A percentile compares a stretch with the other conserved stretches of the same genome.
Conservation (phyloP, 148 eudicot genomes). For the Camellia sinensis region DNA sequence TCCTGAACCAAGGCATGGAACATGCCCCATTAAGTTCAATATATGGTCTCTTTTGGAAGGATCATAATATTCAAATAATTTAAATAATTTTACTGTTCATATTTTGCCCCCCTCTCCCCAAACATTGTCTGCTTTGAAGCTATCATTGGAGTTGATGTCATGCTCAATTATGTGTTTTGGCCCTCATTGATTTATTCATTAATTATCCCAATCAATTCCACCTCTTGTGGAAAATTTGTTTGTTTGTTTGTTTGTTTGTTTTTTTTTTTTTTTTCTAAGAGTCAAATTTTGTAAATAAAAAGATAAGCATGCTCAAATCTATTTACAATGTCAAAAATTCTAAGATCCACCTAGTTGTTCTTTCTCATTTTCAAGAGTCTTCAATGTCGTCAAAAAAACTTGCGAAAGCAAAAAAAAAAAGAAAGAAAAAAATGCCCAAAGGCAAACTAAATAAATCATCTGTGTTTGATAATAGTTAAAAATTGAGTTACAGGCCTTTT, state of each 20-base stretch:
- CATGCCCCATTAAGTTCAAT: constrained; percentile 25
- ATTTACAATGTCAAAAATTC: constrained; percentile 3
- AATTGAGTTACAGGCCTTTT: neutral
- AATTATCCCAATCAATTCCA: constrained; percentile 9
- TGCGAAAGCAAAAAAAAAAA: no score
- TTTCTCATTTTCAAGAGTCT: constrained; percentile 4
- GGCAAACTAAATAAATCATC: neutral
- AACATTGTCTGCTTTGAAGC: constrained; percentile 14
- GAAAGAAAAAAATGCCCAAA: neutral
- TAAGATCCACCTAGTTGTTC: constrained; percentile 1
- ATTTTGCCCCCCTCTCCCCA: no score
- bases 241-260: no score
- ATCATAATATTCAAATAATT: constrained; percentile 16
- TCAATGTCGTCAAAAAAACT: neutral
- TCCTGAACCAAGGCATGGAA: constrained; percentile 26
- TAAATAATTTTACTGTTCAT: neutral
- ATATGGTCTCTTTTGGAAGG: constrained; percentile 20
- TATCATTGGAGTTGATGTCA: constrained; percentile 20
- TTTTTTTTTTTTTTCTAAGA: no score
- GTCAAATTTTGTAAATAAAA: neutral
- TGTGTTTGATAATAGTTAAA: neutral
- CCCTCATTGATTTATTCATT: neutral
- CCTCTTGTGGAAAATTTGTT: neutral
- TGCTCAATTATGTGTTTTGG: neutral
- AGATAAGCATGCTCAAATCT: neutral